phyloP scores from a whole-genome alignment of 192 early-diverging fungal genomes.

The Rhizophagus prolifer region DNA sequence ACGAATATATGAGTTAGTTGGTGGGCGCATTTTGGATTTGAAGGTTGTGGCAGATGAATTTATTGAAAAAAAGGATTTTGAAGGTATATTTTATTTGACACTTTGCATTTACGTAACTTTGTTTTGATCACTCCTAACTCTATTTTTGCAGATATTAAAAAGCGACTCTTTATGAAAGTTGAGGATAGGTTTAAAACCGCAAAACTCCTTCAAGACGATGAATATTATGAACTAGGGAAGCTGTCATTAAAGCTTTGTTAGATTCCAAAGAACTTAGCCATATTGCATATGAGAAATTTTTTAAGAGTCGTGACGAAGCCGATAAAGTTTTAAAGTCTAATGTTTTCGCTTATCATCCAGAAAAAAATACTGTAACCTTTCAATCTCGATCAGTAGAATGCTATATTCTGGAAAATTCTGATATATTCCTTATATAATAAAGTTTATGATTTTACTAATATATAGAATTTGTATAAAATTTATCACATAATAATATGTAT shows the following conservation, averaged over 20 bases:
- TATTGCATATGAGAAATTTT: background rate
- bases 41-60: background rate
- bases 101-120: background rate
- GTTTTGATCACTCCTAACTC: too few relatives aligned
- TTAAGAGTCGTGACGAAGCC: background rate
- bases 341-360: slow-evolving; percentile 1
- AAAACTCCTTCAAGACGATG: background rate
- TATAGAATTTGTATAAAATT: too few relatives aligned
- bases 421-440: background rate
- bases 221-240: background rate
- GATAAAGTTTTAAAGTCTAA: background rate
- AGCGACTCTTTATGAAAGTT: background rate
- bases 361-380: background rate
- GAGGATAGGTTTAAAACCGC: background rate
- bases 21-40: background rate
- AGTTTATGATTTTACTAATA: too few relatives aligned
- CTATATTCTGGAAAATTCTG: background rate
- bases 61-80: background rate
- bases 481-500: too few relatives aligned
- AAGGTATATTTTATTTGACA: background rate
- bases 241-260: background rate
- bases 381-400: background rate
- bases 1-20: background rate
- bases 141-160: background rate
- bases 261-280: background rate